A percentile compares a stretch with the other conserved stretches of the same genome.
These are phyloP conservation scores for Ustilago crameri DNA, from an alignment of 1,284 basidiomycete species.

Conservation along the genomic window DNA sequence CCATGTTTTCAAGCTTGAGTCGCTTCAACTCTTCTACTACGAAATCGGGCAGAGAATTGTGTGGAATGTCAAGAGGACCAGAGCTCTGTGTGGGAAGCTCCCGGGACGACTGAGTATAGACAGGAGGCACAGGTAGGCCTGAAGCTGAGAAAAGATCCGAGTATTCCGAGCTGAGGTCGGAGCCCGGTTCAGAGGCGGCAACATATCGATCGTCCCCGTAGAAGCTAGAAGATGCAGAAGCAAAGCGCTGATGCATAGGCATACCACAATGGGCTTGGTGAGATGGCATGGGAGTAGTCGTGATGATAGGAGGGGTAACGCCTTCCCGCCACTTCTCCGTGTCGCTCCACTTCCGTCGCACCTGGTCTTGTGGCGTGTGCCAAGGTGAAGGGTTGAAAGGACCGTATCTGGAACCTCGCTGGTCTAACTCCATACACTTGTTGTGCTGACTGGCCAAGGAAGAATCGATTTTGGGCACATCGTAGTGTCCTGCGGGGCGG, in stretches of 20 bases:
- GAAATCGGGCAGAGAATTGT: slow-evolving; percentile 20
- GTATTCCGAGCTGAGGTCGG: slow-evolving; percentile 42
- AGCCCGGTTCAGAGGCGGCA: slow-evolving; percentile 26
- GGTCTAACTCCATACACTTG: slow-evolving; percentile 2
- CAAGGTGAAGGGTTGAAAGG: background rate
- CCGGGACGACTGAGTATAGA: background rate
- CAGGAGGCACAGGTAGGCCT: slow-evolving; percentile 2
- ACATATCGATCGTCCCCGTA: slow-evolving; percentile 23
- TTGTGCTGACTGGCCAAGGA: slow-evolving; percentile 7
- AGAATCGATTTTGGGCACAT: slow-evolving; percentile 5
- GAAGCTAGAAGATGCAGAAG: slow-evolving; percentile 26
- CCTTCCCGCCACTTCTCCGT: slow-evolving; percentile 14
- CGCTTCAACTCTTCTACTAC: slow-evolving; percentile 39
- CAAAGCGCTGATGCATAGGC: slow-evolving; percentile 23
- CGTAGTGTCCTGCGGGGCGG: slow-evolving; percentile 1
- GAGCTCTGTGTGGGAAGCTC: slow-evolving; percentile 8
- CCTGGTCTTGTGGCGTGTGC: background rate
- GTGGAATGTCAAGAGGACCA: slow-evolving; percentile 6
- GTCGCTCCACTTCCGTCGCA: slow-evolving; percentile 1
- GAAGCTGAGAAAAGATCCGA: slow-evolving; percentile 25
- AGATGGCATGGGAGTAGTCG: background rate
- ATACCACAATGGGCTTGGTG: slow-evolving; percentile 4
- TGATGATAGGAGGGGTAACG: background rate
- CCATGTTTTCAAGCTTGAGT: slow-evolving; percentile 48
- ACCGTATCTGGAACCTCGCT: background rate